A percentile compares a stretch with the other conserved stretches of the same genome.
These are phyloP conservation scores for Amylocystis lapponica DNA, from an alignment of 768 basidiomycete species.

Conservation along the genomic window DNA sequence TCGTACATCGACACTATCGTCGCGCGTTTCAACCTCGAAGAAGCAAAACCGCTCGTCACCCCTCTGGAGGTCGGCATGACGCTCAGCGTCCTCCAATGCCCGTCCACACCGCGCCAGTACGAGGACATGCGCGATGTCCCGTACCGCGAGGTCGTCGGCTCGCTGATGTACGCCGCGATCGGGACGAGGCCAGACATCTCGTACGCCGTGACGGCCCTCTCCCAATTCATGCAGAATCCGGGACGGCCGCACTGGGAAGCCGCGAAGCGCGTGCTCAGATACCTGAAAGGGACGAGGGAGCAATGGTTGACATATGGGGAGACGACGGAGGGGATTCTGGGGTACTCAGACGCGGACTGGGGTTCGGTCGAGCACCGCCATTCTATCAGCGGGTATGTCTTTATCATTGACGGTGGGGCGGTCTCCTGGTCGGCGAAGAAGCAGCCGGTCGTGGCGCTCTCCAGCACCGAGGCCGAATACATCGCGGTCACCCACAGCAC, in stretches of 20 bases:
- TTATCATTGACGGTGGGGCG: constrained; percentile 27
- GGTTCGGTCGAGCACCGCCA: constrained; percentile 1
- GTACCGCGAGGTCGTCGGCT: constrained; percentile 19
- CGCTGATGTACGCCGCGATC: constrained; percentile 23
- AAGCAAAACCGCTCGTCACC: neutral
- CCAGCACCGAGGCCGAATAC: constrained; percentile 32
- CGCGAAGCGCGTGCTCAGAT: constrained; percentile 17
- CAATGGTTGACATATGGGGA: constrained; percentile 8
- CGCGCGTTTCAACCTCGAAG: constrained; percentile 4
- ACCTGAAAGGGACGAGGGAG: constrained; percentile 15
- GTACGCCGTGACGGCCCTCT: constrained; percentile 15
- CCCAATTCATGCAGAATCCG: constrained; percentile 18
- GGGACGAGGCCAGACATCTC: constrained; percentile 27
- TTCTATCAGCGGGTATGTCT: constrained; percentile 26
- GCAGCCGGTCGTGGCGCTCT: constrained; percentile 33
- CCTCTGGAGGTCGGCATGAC: constrained; percentile 6
- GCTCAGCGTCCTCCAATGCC: constrained; percentile 3
- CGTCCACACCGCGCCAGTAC: neutral
- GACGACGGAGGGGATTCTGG: constrained; percentile 4
- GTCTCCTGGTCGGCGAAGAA: constrained; percentile 36
- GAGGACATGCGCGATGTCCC: constrained; percentile 5
- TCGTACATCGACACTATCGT: constrained; percentile 12
- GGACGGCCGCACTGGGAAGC: constrained; percentile 16
- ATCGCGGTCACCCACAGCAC: constrained; percentile 26
- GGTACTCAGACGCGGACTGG: constrained; percentile 11